Evolutionary conservation across 2,329 filamentous ascomycete species (phyloP), one percentile per base, ranked within the genome.

Genomic region (Talaromyces sp.): DNA sequence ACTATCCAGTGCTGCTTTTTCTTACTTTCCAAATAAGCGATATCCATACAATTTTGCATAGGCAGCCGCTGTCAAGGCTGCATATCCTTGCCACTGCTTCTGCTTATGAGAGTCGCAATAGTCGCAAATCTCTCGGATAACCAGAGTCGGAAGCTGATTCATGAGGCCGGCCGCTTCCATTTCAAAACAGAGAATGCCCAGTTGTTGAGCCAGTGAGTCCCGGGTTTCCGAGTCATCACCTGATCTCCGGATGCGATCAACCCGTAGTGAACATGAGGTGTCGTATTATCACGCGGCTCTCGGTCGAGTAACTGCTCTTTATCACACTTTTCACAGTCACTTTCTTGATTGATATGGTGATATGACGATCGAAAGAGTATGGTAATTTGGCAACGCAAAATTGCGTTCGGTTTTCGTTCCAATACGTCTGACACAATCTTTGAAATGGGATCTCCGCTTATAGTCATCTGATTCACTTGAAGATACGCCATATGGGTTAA

Each of bases 41-140:
- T 10, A 62, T 62, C 31, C 10, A 17, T 5, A 35, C 3, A 22
- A 37, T 58, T 70, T 70, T 27, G 65, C 25, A 54, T 66, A 72
- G 3, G 72, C 73, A 4, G 73, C 75, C 11, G 69, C 76, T 6
- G 63, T 70, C 3, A 66, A 69, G 1, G 70, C 75, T 0, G 76
- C 75, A 62, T 76, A 78, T 0, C 52, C 45, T 25, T 78, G 74
- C 76, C 75, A 79, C 4, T 49, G 27, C n/a, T 79, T 73, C 25
- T 74, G 73, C 67, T 78, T 78, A 54, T 78, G 0, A 69, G 72
- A 64, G 79, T 78, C 3, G 73, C 68, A 54, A 78, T 79, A 76
- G 31, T 74, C 19, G 7, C 35, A 80, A 0, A 80, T 76, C 0
- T 75, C 77, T 15, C 77, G 77, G 47, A 81, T 73, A 0, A 80